phyloP scores from a whole-genome alignment of 345 rosid species.

The Gossypium sturtianum region DNA sequence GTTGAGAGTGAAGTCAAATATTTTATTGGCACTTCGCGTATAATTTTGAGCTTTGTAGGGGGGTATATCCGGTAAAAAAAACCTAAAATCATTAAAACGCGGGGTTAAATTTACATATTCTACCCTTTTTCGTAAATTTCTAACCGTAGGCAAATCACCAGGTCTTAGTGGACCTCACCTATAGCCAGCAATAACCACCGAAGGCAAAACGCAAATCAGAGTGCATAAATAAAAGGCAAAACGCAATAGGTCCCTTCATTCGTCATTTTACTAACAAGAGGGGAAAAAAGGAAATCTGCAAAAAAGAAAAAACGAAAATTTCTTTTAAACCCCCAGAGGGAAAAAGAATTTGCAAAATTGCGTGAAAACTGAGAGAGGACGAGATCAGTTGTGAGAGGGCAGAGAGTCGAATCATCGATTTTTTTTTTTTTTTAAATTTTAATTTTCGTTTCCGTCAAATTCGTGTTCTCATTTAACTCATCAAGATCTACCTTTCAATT shows the following conservation, averaged over 20 bases:
- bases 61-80: neutral
- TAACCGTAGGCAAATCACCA: neutral
- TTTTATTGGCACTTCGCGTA: neutral
- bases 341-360: slow-evolving; percentile 24
- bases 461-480: slow-evolving; percentile 27
- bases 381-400: slow-evolving; percentile 16
- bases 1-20: neutral
- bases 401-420: slow-evolving; percentile 34
- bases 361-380: slow-evolving; percentile 25
- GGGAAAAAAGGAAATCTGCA: neutral
- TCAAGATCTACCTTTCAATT: slow-evolving; percentile 37
- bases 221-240: neutral
- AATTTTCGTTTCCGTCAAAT: slow-evolving; percentile 18
- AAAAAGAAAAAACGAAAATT: neutral
- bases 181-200: neutral
- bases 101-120: neutral
- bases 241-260: neutral
- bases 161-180: neutral
- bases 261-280: too few relatives aligned
- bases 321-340: slow-evolving; percentile 14
- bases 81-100: neutral
- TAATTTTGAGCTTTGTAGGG: neutral
- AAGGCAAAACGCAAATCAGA: neutral
- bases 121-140: neutral
- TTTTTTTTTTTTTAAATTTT: neutral